These are phyloP conservation scores for Fraxinus greggii DNA, from an alignment of 305 asterid species.

Conservation along the genomic window DNA sequence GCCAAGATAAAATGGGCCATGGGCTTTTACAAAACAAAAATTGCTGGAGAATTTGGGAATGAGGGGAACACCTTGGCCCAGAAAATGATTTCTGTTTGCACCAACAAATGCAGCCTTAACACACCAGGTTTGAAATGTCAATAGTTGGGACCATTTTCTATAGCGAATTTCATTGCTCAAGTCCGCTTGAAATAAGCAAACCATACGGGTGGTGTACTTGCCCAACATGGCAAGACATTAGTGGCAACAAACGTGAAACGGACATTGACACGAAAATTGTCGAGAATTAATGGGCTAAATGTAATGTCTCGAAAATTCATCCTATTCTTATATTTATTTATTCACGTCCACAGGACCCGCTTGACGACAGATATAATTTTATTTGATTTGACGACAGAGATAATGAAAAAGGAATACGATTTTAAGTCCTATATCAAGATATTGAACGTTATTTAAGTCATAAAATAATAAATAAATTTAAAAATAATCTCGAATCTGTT, in stretches of 20 bases:
- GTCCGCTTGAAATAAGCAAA: neutral
- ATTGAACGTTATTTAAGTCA: too few species aligned
- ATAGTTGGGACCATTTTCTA: neutral
- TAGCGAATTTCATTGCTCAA: neutral
- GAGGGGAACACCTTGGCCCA: neutral
- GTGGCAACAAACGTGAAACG: neutral
- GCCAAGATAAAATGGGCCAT: neutral
- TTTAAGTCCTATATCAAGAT: too few species aligned
- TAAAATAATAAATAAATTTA: too few species aligned
- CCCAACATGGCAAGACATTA: neutral
- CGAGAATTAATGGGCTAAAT: neutral
- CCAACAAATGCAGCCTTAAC: neutral
- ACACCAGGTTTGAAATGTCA: neutral
- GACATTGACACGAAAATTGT: neutral
- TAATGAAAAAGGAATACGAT: too few species aligned
- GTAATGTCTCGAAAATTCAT: too few species aligned
- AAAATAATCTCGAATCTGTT: too few species aligned
- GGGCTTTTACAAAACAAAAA: slow-evolving; percentile 5
- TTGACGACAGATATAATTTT: too few species aligned
- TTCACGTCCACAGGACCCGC: too few species aligned
- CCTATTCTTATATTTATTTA: too few species aligned
- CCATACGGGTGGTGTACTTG: neutral
- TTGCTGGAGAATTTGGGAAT: neutral
- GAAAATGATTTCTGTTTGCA: neutral
- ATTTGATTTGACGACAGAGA: too few species aligned